Percentiles rank a stretch among this genome's conserved stretches.
Conservation (phyloP, 2,329 filamentous ascomycete genomes). For the Tolypocladium sp. region DNA sequence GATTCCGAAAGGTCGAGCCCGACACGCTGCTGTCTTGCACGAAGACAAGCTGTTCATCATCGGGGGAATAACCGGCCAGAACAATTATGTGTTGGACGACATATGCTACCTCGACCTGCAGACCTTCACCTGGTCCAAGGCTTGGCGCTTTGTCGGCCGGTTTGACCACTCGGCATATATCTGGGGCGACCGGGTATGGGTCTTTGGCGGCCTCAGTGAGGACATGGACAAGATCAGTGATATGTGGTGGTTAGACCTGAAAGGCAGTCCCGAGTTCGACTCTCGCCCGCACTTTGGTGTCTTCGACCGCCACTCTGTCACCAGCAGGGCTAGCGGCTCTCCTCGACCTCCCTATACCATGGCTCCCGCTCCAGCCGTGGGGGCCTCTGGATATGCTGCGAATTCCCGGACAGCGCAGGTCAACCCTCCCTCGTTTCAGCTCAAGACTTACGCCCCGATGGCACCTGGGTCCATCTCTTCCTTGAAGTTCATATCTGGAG, state of each 20-base stretch:
- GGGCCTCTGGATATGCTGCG: constrained; percentile 55
- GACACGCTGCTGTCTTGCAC: constrained; percentile 88
- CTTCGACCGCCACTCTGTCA: constrained; percentile 35
- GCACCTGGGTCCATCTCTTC: constrained; percentile 86
- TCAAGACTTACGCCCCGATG: constrained; percentile 68
- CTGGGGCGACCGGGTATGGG: constrained; percentile 87
- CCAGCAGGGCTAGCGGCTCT: constrained; percentile 35
- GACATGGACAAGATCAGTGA: constrained; percentile 97
- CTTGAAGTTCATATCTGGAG: constrained; percentile 73
- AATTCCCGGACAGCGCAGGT: constrained; percentile 60
- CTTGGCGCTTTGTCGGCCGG: constrained; percentile 89
- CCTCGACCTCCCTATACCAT: constrained; percentile 44
- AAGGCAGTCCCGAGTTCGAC: constrained; percentile 79
- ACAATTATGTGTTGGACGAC: constrained; percentile 87
- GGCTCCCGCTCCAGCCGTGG: constrained; percentile 40
- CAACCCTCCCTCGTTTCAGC: constrained; percentile 55
- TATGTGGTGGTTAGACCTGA: constrained; percentile 94
- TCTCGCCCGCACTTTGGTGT: constrained; percentile 50
- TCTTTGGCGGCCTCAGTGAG: constrained; percentile 88
- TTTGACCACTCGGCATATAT: constrained; percentile 96
- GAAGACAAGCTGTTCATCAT: constrained; percentile 96
- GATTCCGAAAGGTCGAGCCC: constrained; percentile 79
- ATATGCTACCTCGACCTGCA: constrained; percentile 95
- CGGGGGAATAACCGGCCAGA: constrained; percentile 89
- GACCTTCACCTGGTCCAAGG: constrained; percentile 94